Evolutionary conservation across 805 yeast genomes (phyloP).

Genomic region (Ogataea henricii): DNA sequence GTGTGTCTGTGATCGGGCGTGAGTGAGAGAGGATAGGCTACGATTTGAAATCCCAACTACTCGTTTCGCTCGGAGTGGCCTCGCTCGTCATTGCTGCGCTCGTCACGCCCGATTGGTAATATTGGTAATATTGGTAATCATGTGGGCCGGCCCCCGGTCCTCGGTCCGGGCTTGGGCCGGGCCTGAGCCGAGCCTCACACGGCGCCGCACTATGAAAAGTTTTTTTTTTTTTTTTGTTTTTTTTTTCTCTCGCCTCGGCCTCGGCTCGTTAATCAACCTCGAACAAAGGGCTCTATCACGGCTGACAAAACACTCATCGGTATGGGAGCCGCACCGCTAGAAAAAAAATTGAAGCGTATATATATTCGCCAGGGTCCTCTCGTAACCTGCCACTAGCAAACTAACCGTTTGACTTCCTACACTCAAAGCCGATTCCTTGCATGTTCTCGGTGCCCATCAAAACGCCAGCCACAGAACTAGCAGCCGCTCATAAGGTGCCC

Average conservation of each 20-base stretch:
- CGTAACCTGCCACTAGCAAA: neutral
- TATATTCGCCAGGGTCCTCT: constrained; percentile 2
- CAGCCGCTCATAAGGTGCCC: constrained; percentile 3
- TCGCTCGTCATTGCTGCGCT: too few species aligned
- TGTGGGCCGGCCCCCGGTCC: neutral
- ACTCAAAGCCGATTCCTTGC: neutral
- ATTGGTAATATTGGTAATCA: neutral
- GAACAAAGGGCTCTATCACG: neutral
- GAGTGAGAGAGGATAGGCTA: too few species aligned
- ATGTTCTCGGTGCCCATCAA: constrained; percentile 4
- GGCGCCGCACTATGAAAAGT: neutral
- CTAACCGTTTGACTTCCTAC: neutral
- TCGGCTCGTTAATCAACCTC: constrained; percentile 1
- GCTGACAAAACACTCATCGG: neutral
- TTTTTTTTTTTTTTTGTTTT: neutral
- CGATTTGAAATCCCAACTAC: too few species aligned
- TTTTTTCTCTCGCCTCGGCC: constrained; percentile 1
- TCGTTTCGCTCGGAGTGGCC: too few species aligned
- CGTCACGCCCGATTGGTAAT: too few species aligned
- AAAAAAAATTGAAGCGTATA: neutral
- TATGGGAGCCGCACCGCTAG: neutral
- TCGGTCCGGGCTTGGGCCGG: neutral
- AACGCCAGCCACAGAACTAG: constrained; percentile 2
- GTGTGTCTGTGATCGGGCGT: too few species aligned
- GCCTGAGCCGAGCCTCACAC: neutral